phyloP scores from a whole-genome alignment of 768 basidiomycete species.

The Mycena floridula region DNA sequence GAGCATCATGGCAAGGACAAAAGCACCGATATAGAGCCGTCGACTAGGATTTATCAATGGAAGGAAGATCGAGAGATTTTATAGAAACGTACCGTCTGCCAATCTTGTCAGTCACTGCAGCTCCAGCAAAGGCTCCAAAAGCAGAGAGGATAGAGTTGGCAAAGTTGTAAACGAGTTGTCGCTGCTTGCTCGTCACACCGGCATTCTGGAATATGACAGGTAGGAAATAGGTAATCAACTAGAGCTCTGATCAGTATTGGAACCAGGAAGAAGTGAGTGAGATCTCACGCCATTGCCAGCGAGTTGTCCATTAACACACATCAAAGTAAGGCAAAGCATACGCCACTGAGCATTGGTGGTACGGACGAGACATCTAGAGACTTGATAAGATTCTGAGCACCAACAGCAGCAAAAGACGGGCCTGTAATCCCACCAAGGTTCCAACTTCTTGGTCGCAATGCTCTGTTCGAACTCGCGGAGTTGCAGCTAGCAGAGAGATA shows the following conservation, averaged over 20 bases:
- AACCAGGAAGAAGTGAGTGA: neutral
- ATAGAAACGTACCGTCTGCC: no score
- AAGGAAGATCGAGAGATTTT: no score
- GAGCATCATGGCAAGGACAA: slow-evolving; percentile 15
- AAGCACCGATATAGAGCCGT: slow-evolving; percentile 16
- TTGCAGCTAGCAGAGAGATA: slow-evolving; percentile 11
- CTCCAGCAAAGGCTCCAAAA: slow-evolving; percentile 17
- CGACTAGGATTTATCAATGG: no score
- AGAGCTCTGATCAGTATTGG: neutral
- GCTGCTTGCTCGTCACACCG: slow-evolving; percentile 15
- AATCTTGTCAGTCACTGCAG: slow-evolving; percentile 15
- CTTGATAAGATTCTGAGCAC: no score
- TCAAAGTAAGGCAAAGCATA: slow-evolving; percentile 17
- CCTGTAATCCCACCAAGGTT: slow-evolving; percentile 20
- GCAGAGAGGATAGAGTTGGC: slow-evolving; percentile 20
- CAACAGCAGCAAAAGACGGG: no score
- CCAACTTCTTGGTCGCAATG: slow-evolving; percentile 12
- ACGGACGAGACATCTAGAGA: slow-evolving; percentile 11
- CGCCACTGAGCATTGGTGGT: slow-evolving; percentile 17
- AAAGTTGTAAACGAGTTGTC: slow-evolving; percentile 20
- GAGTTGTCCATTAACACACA: slow-evolving; percentile 19
- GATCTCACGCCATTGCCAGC: slow-evolving; percentile 18
- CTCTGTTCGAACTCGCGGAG: slow-evolving; percentile 16
- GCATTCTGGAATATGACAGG: slow-evolving; percentile 18
- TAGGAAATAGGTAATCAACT: slow-evolving; percentile 20